Evolutionary conservation across 495 filamentous ascomycete species (phyloP).

Genomic region (Penicillium salamii): DNA sequence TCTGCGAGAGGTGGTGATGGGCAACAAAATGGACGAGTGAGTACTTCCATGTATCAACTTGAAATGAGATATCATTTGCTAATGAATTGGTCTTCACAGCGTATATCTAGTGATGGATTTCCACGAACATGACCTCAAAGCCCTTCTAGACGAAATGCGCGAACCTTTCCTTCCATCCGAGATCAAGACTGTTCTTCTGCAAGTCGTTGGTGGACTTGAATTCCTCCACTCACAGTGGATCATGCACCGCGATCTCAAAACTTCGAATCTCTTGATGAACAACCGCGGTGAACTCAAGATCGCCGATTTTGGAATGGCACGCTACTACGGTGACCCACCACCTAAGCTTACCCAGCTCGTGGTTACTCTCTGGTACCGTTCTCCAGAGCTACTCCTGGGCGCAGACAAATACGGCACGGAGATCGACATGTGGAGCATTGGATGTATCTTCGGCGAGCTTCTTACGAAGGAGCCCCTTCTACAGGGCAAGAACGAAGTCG

Average conservation of each 20-base stretch:
- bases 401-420: constrained; percentile 69
- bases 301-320: constrained; percentile 96
- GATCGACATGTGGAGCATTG: constrained; percentile 93
- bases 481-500: constrained; percentile 93
- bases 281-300: constrained; percentile 95
- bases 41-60: constrained; percentile 17
- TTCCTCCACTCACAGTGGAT: constrained; percentile 92
- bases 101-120: constrained; percentile 98
- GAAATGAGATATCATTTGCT: not conserved
- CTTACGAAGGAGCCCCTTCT: constrained; percentile 79
- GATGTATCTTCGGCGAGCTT: constrained; percentile 95
- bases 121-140: constrained; percentile 95
- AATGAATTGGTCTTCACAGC: constrained; percentile 42
- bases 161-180: constrained; percentile 93
- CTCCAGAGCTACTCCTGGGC: constrained; percentile 87
- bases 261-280: constrained; percentile 91
- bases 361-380: constrained; percentile 95
- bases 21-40: constrained; percentile 74
- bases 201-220: constrained; percentile 76
- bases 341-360: constrained; percentile 88
- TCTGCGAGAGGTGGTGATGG: constrained; percentile 83
- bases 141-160: constrained; percentile 87
- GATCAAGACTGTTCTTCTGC: constrained; percentile 82
- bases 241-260: constrained; percentile 95
- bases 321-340: constrained; percentile 80